Evolutionary conservation across 306 rosid species (phyloP).

Genomic region (Castanea crenata): DNA sequence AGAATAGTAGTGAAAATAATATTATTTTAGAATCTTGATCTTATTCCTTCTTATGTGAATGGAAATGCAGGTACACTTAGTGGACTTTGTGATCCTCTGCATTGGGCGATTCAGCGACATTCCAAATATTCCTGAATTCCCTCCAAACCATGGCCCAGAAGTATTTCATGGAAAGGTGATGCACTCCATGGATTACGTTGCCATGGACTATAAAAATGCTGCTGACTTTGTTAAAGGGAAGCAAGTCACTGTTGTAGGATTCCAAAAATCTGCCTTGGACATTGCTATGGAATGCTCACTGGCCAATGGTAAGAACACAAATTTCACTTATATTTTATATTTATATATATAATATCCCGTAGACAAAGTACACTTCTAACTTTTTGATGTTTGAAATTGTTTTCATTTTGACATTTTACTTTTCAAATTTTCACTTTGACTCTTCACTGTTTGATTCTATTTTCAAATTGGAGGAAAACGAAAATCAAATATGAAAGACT

Average conservation of each 20-base stretch:
- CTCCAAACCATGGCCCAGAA: slow-evolving; percentile 55
- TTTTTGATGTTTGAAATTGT: too few species aligned
- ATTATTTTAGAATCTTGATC: too few species aligned
- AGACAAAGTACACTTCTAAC: too few species aligned
- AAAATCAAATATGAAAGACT: too few species aligned
- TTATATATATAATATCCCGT: background rate
- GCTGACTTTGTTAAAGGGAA: slow-evolving; percentile 40
- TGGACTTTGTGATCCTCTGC: slow-evolving; percentile 72
- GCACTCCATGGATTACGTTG: slow-evolving; percentile 48
- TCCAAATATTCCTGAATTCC: slow-evolving; percentile 71
- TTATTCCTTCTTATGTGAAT: background rate
- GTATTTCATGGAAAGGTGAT: slow-evolving; percentile 49
- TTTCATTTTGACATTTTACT: too few species aligned
- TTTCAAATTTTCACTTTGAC: too few species aligned
- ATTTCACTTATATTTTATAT: background rate
- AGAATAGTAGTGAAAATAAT: too few species aligned
- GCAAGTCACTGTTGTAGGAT: slow-evolving; percentile 54
- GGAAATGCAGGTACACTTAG: slow-evolving; percentile 30
- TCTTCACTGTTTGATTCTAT: too few species aligned
- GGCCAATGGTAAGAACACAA: slow-evolving; percentile 38
- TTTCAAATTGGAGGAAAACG: too few species aligned
- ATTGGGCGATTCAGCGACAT: slow-evolving; percentile 67
- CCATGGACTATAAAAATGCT: slow-evolving; percentile 45
- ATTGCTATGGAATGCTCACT: slow-evolving; percentile 57
- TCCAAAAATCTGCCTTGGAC: slow-evolving; percentile 63